Evolutionary conservation across 2,329 filamentous ascomycete genomes (phyloP).

Genomic region (Cercospora sojina): DNA sequence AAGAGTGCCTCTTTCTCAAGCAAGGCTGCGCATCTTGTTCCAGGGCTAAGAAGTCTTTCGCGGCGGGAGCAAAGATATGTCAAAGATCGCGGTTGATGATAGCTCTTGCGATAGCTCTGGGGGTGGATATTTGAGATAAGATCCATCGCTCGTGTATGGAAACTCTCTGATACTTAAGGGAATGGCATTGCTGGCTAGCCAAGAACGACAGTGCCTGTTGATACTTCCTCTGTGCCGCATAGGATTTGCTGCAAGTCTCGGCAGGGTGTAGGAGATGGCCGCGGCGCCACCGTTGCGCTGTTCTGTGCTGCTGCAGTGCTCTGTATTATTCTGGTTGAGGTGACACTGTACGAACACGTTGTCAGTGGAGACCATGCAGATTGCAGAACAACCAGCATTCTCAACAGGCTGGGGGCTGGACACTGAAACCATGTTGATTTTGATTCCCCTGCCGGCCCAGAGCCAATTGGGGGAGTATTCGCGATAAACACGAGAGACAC

Average conservation of each 20-base stretch:
- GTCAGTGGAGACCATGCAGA: background rate
- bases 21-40: slow-evolving; percentile 7
- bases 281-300: background rate
- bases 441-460: background rate
- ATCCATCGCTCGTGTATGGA: background rate
- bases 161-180: background rate
- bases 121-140: background rate
- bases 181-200: background rate
- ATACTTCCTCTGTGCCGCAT: background rate
- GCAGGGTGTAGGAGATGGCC: background rate
- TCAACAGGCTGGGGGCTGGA: background rate
- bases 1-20: slow-evolving; percentile 6
- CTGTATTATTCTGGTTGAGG: background rate
- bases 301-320: background rate
- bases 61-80: background rate
- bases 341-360: background rate
- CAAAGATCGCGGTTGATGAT: background rate
- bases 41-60: background rate
- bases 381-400: background rate
- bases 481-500: background rate
- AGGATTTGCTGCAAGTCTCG: background rate
- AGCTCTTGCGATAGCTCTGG: background rate
- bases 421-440: background rate
- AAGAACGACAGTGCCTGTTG: background rate
- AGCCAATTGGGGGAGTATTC: background rate